Evolutionary conservation across 1,284 basidiomycete genomes (phyloP).

Genomic region (Ganoderma resinaceum): DNA sequence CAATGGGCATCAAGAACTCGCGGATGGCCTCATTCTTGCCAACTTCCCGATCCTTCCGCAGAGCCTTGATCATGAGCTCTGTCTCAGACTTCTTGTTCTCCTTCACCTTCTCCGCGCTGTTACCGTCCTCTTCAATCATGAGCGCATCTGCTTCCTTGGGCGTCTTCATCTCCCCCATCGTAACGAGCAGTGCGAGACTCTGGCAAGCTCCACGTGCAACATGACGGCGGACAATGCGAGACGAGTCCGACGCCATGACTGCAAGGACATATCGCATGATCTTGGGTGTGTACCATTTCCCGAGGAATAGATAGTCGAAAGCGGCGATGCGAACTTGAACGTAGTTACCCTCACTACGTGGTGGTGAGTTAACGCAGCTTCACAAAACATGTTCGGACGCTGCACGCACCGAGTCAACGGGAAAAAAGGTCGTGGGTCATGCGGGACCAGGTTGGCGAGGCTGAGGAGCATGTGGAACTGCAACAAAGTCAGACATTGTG

Average conservation of each 20-base stretch:
- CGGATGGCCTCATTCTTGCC: constrained; percentile 85
- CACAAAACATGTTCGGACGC: neutral
- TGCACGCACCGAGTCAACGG: constrained; percentile 82
- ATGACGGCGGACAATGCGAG: constrained; percentile 82
- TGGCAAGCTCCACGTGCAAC: constrained; percentile 89
- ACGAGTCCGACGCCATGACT: constrained; percentile 90
- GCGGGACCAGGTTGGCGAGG: constrained; percentile 82
- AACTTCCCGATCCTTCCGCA: constrained; percentile 85
- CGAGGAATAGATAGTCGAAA: constrained; percentile 92
- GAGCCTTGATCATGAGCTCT: constrained; percentile 80
- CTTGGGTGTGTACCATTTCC: constrained; percentile 85
- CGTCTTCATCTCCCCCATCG: constrained; percentile 89
- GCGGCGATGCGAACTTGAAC: constrained; percentile 91
- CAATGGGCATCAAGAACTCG: constrained; percentile 82
- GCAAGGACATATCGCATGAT: constrained; percentile 91
- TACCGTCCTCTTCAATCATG: constrained; percentile 87
- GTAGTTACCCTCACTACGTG: constrained; percentile 87
- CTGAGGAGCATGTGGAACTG: constrained; percentile 87
- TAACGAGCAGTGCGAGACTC: constrained; percentile 86
- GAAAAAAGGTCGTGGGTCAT: constrained; percentile 85
- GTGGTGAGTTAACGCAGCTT: constrained; percentile 19
- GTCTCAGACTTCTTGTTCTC: constrained; percentile 84
- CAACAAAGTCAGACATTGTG: constrained; percentile 12
- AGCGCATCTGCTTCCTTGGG: constrained; percentile 78
- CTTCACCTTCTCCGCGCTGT: constrained; percentile 69